Base-by-base conservation (phyloP, 225 moss, liverwort and hornwort species). In the Anthoceros angustus region DNA sequence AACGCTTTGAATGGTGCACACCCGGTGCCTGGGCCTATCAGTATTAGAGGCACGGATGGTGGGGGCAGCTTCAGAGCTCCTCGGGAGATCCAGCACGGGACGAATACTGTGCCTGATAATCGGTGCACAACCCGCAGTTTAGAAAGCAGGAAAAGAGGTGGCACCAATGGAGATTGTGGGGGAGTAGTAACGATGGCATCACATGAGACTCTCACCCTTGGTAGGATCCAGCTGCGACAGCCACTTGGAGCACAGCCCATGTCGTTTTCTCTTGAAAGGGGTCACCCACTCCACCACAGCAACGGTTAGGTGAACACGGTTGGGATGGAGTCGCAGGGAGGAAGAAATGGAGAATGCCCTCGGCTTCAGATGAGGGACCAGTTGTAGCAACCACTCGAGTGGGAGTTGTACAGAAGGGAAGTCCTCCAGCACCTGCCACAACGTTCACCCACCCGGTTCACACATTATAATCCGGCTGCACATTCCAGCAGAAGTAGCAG, bases 1-100 rank as follows among this genome's bases (percentile, higher is more conserved):
- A 92, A 98, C 46, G 88, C 75, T 69, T 85, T 88, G 66, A 98
- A 98, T 9, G 98, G 98, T 66, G 98, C 98, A 77, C 92, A 92
- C 18, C 98, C 98, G 41, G 98, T 92, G 62, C 98, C 98, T 46
- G 98, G 98, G 49, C 98, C 98, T 61, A 98, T 81, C 64, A 98
- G 74, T 66, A 98, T 86, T 63, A 98, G 70, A 26, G 98, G 98
- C 50, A 87, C 83, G 40, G 84, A 75, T 10, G 88, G 81, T 70
- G 84, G 74, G 38, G 98, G 98, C 68, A 92, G 72, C 42, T 77
- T 85, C 42, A 98, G 74, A 38, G 98, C 92, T 40, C 92, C 98
- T 71, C 79, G 81, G 16, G 85, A 81, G 41, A 98, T 84, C 98
- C 98, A 98, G 21, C 86, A 72, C 39, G 98, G 98, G 7, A 89